Conservation (phyloP, 805 yeast genomes). For the Yarrowia porcina region DNA sequence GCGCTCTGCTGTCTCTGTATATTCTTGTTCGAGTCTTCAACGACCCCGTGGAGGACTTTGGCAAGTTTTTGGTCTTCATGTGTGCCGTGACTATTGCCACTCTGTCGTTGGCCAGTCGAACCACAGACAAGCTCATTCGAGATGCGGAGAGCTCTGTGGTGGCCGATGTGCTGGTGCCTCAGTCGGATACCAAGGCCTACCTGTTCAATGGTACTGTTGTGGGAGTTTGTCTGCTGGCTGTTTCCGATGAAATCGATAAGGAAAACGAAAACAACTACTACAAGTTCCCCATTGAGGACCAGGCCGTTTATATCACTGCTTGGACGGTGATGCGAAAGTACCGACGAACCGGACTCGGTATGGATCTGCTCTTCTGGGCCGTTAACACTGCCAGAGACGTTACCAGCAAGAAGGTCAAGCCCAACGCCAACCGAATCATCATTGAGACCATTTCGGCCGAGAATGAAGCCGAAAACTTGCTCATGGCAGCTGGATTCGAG, state of each 20-base stretch:
- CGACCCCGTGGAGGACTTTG: constrained; percentile 24
- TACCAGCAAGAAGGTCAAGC: constrained; percentile 21
- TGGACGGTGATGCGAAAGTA: constrained; percentile 27
- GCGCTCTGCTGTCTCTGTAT: background rate
- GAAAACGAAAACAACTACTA: constrained; percentile 18
- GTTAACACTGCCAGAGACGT: constrained; percentile 15
- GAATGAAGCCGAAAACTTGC: constrained; percentile 19
- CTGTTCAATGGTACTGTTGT: constrained; percentile 27
- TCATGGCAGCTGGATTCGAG: constrained; percentile 11
- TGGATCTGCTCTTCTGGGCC: constrained; percentile 26
- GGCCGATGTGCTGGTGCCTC: constrained; percentile 18
- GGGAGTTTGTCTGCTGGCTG: constrained; percentile 19
- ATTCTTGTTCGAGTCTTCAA: constrained; percentile 1
- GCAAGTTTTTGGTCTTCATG: constrained; percentile 9
- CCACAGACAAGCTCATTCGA: constrained; percentile 23
- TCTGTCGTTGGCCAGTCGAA: constrained; percentile 21
- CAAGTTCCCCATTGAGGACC: constrained; percentile 25
- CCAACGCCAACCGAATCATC: constrained; percentile 13
- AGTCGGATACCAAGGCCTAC: constrained; percentile 24
- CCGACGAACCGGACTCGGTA: constrained; percentile 26
- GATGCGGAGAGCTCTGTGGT: constrained; percentile 27
- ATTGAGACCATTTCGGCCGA: constrained; percentile 22
- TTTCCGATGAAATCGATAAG: constrained; percentile 14
- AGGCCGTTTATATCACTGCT: constrained; percentile 17
- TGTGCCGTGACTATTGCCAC: constrained; percentile 27